A percentile compares a stretch with the other conserved stretches of the same genome.
Conservation (phyloP, 2,329 filamentous ascomycete species). For the Hirsutella thompsonii region DNA sequence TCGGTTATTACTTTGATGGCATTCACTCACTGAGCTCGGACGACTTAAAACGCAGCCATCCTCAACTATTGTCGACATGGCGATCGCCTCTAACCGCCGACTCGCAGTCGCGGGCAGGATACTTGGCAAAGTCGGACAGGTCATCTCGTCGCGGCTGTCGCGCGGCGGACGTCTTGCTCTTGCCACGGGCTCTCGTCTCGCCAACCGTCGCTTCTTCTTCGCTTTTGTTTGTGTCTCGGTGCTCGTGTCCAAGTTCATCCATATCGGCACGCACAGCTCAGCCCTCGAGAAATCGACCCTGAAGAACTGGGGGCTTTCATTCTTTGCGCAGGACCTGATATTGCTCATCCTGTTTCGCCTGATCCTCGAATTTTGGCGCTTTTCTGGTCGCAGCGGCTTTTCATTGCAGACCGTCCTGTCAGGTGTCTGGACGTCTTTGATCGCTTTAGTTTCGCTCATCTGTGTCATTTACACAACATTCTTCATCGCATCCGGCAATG, state of each 20-base stretch:
- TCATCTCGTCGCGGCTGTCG: neutral
- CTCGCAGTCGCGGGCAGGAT: too few species aligned
- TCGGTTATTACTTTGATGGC: too few species aligned
- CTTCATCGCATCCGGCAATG: constrained; percentile 14
- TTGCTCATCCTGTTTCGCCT: constrained; percentile 18
- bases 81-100: too few species aligned
- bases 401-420: constrained; percentile 7
- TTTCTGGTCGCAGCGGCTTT: constrained; percentile 11
- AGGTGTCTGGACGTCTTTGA: constrained; percentile 10
- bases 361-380: constrained; percentile 12
- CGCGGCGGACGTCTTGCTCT: neutral
- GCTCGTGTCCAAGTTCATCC: constrained; percentile 16
- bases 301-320: constrained; percentile 18
- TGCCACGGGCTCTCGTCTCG: neutral
- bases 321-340: constrained; percentile 19
- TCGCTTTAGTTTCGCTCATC: neutral
- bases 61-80: too few species aligned
- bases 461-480: constrained; percentile 14
- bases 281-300: constrained; percentile 16
- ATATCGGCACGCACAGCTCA: constrained; percentile 17
- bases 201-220: constrained; percentile 15
- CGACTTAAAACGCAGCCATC: too few species aligned
- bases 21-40: too few species aligned
- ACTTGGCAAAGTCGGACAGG: neutral
- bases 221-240: constrained; percentile 15